Base-by-base conservation (phyloP, 1,139 yeast genomes). In the Taphrina sp. region DNA sequence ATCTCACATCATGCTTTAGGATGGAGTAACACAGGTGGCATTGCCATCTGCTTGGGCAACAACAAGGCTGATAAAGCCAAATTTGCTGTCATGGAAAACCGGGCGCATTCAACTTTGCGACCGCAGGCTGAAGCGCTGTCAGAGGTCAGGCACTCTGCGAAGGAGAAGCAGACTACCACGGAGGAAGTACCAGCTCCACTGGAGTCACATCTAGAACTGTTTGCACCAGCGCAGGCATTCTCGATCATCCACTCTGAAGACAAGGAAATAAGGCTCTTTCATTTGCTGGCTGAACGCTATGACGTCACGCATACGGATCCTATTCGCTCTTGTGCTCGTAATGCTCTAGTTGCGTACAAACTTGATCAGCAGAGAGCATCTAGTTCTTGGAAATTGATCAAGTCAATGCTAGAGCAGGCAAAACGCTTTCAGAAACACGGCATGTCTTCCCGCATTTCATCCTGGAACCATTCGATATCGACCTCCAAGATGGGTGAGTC, bases 361-460 rank as follows among this genome's bases (percentile, higher is more conserved):
- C 83, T 76, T 0, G 75, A 76, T 12, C 69, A 75, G 56, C 74
- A 72, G 58, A 70, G 87, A 57, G 84, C 83, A 52, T 75, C 84
- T 52, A 89, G 83, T 65, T 75, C 82, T 0, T 85, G 95, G 95
- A 71, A 76, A 58, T 74, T 83, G n/a, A 69, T 85, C 37, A 43
- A 43, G 34, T 42, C 39, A 16, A 44, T 34, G 14, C 41, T 52
- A 17, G 46, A 34, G 29, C 49, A 43, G 20, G 39, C 33, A 16
- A 23, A 34, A 16, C 46, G 46, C 3, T 12, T 29, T 10, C 38
- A 33, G 14, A 26, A 7, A 26, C 10, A 26, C 31, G 31, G 31
- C 12, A 12, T 7, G 12, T 26, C 31, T 7, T 7, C 31, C 10
- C 26, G 36, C 3, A 33, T 23, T n/a, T 22, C 47, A 16, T 31